Base-by-base conservation (phyloP, 441 rosid genomes). In the Manihot esculenta region DNA sequence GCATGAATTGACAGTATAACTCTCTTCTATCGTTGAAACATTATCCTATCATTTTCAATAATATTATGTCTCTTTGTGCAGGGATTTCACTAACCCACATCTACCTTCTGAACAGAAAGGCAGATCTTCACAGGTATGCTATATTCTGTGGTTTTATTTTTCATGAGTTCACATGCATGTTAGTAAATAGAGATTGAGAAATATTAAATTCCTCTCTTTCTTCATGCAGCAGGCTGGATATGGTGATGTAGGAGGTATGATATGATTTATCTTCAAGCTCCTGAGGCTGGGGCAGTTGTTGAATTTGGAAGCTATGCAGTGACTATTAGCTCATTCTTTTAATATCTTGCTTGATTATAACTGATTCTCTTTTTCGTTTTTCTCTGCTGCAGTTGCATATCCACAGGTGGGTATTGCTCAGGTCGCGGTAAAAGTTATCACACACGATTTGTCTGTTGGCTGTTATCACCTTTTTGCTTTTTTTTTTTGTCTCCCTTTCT, bases 51-150 rank as follows among this genome's bases (percentile, higher is more conserved):
- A 59, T 44, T 61, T 27, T 62, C 68, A 24, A 69, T 70, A 42
- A 74, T 27, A 45, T 65, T 64, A 15, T 71, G 13, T 62, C 21
- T 44, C 53, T 56, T 71, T 77, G 70, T 20, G 12, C 75, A 95
- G 99, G 86, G 98, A 95, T 80, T 95, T 88, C 73, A 91, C 98
- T 30, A 93, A 95, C 78, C 97, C 97, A 70, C 86, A 86, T 83
- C 87, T 90, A 68, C 98, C 99, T 64, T 74, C 96, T 30, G 97
- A 95, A 75, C 98, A 91, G 81, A 93, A 87, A 79, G 96, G 97
- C 76, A 85, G 94, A 80, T 73, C 95, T 56, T 87, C 99, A 60
- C 97, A 95, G 75, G 99, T 93, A 86, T 68, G 83, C 66, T 72
- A 38, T 62, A 38, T 7, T 53, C 53, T 74, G 70, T 64, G 44